phyloP scores from a whole-genome alignment of 2,329 filamentous ascomycete species.

The Endocalyx cinctus region DNA sequence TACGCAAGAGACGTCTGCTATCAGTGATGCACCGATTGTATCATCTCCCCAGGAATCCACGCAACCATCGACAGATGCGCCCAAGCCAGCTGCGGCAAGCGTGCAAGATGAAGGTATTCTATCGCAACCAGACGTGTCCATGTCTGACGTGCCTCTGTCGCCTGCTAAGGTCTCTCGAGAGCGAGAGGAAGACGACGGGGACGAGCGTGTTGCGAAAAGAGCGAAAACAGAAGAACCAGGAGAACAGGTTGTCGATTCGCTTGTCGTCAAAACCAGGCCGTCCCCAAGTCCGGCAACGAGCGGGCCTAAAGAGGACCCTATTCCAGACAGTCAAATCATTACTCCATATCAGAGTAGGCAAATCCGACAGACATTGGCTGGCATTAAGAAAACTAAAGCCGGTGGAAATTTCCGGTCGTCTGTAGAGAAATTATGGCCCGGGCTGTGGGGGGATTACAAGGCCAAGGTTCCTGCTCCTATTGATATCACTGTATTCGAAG shows the following conservation, averaged over 20 bases:
- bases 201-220: constrained; percentile 72
- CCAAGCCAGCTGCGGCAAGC: constrained; percentile 14
- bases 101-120: constrained; percentile 15
- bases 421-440: constrained; percentile 71
- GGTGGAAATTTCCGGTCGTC: constrained; percentile 72
- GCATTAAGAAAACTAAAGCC: constrained; percentile 81
- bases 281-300: constrained; percentile 19
- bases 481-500: constrained; percentile 79
- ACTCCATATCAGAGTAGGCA: constrained; percentile 26
- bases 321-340: constrained; percentile 45
- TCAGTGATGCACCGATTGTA: constrained; percentile 15
- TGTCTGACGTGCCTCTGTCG: constrained; percentile 19
- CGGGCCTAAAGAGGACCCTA: constrained; percentile 21
- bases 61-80: constrained; percentile 25
- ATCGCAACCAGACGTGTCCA: constrained; percentile 18
- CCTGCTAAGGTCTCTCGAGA: constrained; percentile 62
- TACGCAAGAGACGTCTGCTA: constrained; percentile 17
- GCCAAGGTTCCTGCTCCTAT: constrained; percentile 71
- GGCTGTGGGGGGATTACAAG: constrained; percentile 68
- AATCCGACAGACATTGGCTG: constrained; percentile 58
- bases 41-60: constrained; percentile 27
- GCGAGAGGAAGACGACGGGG: constrained; percentile 67
- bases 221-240: constrained; percentile 62
- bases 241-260: constrained; percentile 17
- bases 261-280: constrained; percentile 17